phyloP scores from a whole-genome alignment of 768 basidiomycete genomes.

The Phylloporus arenicola region DNA sequence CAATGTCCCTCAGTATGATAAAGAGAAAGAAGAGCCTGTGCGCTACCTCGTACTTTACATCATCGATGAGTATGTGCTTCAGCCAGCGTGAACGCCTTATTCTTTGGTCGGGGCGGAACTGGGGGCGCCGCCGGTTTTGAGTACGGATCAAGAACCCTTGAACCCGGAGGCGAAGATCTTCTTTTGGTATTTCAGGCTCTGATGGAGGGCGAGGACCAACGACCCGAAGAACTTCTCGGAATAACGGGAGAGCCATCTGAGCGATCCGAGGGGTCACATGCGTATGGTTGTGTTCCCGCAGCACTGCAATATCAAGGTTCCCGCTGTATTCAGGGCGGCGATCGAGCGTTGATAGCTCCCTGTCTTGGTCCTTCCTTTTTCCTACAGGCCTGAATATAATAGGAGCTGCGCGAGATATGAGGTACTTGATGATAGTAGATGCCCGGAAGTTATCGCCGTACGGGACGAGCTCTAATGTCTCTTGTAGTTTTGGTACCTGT shows the following conservation, averaged over 20 bases:
- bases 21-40: not conserved
- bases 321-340: slow-evolving; percentile 19
- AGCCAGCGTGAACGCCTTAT: slow-evolving; percentile 34
- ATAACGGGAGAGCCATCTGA: slow-evolving; percentile 43
- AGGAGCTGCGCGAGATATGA: slow-evolving; percentile 11
- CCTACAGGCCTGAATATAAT: slow-evolving; percentile 11
- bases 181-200: slow-evolving; percentile 10
- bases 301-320: slow-evolving; percentile 52
- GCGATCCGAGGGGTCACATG: slow-evolving; percentile 61
- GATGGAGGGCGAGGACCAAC: slow-evolving; percentile 40
- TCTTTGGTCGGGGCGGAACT: slow-evolving; percentile 29
- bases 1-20: not conserved
- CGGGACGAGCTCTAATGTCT: slow-evolving; percentile 20
- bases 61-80: slow-evolving; percentile 40
- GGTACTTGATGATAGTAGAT: slow-evolving; percentile 17
- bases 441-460: slow-evolving; percentile 16
- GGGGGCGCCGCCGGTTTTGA: slow-evolving; percentile 9
- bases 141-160: slow-evolving; percentile 19
- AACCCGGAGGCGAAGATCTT: slow-evolving; percentile 15
- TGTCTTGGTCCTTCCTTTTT: not conserved
- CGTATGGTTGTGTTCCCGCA: slow-evolving; percentile 53
- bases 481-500: slow-evolving; percentile 19
- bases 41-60: slow-evolving; percentile 39
- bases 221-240: slow-evolving; percentile 50
- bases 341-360: not conserved